Evolutionary conservation across 371 early-diverging fungal genomes (phyloP).

Genomic region (Mucor lusitanicus): DNA sequence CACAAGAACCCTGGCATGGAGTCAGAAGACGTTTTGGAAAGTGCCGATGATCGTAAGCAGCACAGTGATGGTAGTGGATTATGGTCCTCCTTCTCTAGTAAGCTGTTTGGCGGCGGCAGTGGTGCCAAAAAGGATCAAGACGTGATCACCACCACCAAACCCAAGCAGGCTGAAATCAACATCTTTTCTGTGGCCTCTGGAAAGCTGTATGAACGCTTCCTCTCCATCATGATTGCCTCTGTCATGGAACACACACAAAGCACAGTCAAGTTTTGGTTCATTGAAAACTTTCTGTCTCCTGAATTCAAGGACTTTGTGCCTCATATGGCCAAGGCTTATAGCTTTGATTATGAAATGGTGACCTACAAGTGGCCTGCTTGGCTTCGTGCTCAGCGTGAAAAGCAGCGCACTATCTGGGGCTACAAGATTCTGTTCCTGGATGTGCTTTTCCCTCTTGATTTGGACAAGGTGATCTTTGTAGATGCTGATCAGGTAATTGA

Average conservation of each 20-base stretch:
- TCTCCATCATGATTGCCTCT: conserved; percentile 95
- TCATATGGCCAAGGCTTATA: conserved; percentile 78
- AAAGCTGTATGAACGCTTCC: conserved; percentile 94
- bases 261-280: conserved; percentile 96
- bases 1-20: conserved; percentile 83
- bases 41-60: conserved; percentile 12
- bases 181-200: conserved; percentile 97
- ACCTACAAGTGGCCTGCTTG: conserved; percentile 98
- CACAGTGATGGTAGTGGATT: conserved; percentile 40
- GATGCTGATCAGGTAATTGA: conserved; percentile 89
- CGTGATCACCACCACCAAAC: conserved; percentile 1
- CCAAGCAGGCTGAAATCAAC: conserved; percentile 73
- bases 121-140: not conserved
- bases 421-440: conserved; percentile 98
- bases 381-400: conserved; percentile 89
- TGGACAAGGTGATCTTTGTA: conserved; percentile 97
- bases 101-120: conserved; percentile 22
- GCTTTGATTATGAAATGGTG: conserved; percentile 90
- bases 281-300: conserved; percentile 95
- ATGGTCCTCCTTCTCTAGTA: conserved; percentile 46
- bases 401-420: conserved; percentile 97
- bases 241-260: conserved; percentile 86
- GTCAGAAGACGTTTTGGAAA: conserved; percentile 69
- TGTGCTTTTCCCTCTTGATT: conserved; percentile 90
- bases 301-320: conserved; percentile 92